Percentiles rank a stretch among this genome's conserved stretches.
Conservation (phyloP, 345 rosid species). For the Sisymbrium irio region DNA sequence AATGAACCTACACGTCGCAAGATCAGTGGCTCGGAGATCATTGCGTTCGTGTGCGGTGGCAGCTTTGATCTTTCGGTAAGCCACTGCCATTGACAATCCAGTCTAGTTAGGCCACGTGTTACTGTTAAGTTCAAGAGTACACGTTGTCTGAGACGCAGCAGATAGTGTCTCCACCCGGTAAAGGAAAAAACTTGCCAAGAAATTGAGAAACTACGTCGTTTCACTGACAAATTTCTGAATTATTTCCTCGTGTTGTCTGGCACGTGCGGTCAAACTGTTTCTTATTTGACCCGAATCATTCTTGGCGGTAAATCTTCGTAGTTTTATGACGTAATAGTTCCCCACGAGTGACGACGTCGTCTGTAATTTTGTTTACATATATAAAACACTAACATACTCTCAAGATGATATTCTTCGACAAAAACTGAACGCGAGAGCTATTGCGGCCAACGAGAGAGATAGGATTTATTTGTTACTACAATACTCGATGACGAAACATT, state of each 20-base stretch:
- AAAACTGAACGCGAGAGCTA: background rate
- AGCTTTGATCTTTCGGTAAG: constrained; percentile 1
- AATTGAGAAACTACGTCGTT: constrained; percentile 14
- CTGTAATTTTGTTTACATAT: background rate
- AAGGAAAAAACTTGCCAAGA: background rate
- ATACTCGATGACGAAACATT: background rate
- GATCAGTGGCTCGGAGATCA: constrained; percentile 22
- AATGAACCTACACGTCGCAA: background rate
- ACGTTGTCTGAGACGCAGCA: constrained; percentile 13
- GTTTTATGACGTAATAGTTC: constrained; percentile 16
- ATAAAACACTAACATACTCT: background rate
- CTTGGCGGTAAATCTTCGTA: background rate
- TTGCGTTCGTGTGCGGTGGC: constrained; percentile 18
- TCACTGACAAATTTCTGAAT: constrained; percentile 4
- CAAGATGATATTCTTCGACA: background rate
- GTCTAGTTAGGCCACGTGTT: background rate
- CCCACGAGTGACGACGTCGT: constrained; percentile 15
- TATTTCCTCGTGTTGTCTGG: constrained; percentile 7
- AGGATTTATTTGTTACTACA: background rate
- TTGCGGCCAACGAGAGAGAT: background rate
- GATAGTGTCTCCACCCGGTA: background rate
- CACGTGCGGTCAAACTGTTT: constrained; percentile 25
- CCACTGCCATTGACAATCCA: background rate
- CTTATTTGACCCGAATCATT: constrained; percentile 1
- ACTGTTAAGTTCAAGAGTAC: background rate